Evolutionary conservation across 2,329 filamentous ascomycete species (phyloP).

Genomic region (Aspergillus sp.): DNA sequence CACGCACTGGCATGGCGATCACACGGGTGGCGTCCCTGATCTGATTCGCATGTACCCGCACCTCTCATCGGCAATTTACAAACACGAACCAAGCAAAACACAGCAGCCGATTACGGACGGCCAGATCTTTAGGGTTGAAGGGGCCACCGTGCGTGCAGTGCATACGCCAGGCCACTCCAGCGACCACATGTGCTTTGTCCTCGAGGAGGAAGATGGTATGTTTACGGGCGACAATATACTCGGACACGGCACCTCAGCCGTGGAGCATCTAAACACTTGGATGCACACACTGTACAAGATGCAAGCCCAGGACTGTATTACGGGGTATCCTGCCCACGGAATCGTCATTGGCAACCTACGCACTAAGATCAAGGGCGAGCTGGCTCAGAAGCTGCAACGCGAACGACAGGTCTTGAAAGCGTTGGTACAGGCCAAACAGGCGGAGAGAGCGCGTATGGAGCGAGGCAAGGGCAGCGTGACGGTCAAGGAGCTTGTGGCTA

Average conservation of each 20-base stretch:
- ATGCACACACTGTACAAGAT: conserved; percentile 38
- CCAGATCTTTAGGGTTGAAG: conserved; percentile 39
- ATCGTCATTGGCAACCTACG: conserved; percentile 37
- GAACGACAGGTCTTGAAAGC: conserved; percentile 42
- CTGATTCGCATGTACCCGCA: conserved; percentile 33
- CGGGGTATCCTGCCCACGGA: conserved; percentile 50
- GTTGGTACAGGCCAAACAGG: conserved; percentile 20
- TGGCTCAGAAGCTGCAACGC: conserved; percentile 39
- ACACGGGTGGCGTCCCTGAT: conserved; percentile 44
- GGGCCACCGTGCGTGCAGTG: conserved; percentile 41
- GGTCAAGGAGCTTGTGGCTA: conserved; percentile 43
- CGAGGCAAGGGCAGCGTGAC: conserved; percentile 34
- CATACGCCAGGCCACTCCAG: conserved; percentile 67
- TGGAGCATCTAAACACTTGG: conserved; percentile 41
- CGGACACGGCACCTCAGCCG: conserved; percentile 53
- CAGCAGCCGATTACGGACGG: conserved; percentile 38
- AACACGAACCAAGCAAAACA: conserved; percentile 32
- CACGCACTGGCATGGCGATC: conserved; percentile 49
- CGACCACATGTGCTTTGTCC: conserved; percentile 74
- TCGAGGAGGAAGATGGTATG: conserved; percentile 71
- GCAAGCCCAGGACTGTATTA: conserved; percentile 32
- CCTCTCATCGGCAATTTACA: conserved; percentile 34
- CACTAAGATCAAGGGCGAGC: conserved; percentile 39
- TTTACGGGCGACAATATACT: conserved; percentile 81
- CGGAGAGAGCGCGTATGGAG: background rate